phyloP scores from a whole-genome alignment of 225 moss, liverwort and hornwort species.

The Anthoceros angustus region DNA sequence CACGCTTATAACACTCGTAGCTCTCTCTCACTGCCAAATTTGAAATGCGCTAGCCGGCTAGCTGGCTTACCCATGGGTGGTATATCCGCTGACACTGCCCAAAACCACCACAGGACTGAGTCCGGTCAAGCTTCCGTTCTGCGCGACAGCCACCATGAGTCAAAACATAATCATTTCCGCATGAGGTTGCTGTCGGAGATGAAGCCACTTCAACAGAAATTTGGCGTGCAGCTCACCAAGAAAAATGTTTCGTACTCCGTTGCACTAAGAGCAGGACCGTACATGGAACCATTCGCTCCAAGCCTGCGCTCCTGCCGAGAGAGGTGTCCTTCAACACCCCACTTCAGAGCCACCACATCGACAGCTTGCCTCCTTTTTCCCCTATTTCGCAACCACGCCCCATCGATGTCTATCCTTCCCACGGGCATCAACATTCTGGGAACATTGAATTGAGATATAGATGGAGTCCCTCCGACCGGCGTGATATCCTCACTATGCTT shows the following conservation, averaged over 20 bases:
- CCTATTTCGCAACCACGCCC: background rate
- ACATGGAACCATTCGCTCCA: constrained; percentile 43
- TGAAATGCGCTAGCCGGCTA: no score
- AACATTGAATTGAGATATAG: constrained; percentile 12
- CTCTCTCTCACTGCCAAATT: no score
- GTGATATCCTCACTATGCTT: constrained; percentile 17
- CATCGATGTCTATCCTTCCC: background rate
- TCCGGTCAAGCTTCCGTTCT: no score
- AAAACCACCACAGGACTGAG: no score
- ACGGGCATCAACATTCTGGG: background rate
- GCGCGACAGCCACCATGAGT: no score
- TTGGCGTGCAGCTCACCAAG: constrained; percentile 18
- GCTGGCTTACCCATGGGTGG: no score
- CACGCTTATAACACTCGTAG: background rate
- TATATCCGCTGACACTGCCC: no score
- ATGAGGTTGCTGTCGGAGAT: background rate
- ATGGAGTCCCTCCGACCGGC: constrained; percentile 20
- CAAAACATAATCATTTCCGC: no score
- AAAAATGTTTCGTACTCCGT: constrained; percentile 54
- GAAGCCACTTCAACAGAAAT: background rate
- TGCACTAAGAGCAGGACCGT: constrained; percentile 51
- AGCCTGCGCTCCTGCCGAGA: constrained; percentile 24
- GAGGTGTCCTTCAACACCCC: background rate
- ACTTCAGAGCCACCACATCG: background rate
- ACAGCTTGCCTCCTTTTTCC: constrained; percentile 9